These are phyloP conservation scores for Penicillium italicum DNA, from an alignment of 2,329 filamentous ascomycete genomes.

Conservation along the genomic window DNA sequence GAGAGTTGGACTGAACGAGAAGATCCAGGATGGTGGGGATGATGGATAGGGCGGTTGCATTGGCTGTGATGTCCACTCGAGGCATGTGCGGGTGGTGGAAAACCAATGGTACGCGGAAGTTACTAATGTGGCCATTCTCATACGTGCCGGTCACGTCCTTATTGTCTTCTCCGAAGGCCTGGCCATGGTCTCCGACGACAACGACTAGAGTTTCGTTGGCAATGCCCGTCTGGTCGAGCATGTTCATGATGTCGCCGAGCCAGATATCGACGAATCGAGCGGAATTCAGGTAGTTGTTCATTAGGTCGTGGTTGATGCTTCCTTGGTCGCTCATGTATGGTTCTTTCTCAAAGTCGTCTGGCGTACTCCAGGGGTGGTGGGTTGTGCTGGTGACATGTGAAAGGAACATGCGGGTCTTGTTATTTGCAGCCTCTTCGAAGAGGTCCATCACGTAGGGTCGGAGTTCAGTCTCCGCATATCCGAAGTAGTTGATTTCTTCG, in stretches of 20 bases:
- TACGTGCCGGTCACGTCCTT: constrained; percentile 41
- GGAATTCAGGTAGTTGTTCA: constrained; percentile 47
- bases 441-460: constrained; percentile 36
- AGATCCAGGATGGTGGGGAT: constrained; percentile 48
- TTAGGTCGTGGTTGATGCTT: constrained; percentile 29
- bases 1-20: constrained; percentile 40
- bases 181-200: constrained; percentile 47
- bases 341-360: constrained; percentile 29
- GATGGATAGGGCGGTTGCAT: constrained; percentile 44
- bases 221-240: constrained; percentile 45
- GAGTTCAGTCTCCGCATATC: constrained; percentile 40
- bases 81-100: constrained; percentile 47
- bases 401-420: constrained; percentile 33
- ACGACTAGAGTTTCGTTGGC: constrained; percentile 47
- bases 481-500: constrained; percentile 46
- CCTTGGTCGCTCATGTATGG: constrained; percentile 26
- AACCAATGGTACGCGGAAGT: constrained; percentile 46
- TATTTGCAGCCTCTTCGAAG: constrained; percentile 30
- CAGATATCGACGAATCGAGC: constrained; percentile 46
- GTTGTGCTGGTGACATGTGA: constrained; percentile 36
- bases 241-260: constrained; percentile 42
- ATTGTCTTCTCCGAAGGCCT: constrained; percentile 45
- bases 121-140: constrained; percentile 46
- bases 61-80: constrained; percentile 40
- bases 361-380: constrained; percentile 46